Percentiles rank a stretch among this genome's conserved stretches.
phyloP scores from a whole-genome alignment of 352 stramenopile genomes.

The Globisporangium middletonii region DNA sequence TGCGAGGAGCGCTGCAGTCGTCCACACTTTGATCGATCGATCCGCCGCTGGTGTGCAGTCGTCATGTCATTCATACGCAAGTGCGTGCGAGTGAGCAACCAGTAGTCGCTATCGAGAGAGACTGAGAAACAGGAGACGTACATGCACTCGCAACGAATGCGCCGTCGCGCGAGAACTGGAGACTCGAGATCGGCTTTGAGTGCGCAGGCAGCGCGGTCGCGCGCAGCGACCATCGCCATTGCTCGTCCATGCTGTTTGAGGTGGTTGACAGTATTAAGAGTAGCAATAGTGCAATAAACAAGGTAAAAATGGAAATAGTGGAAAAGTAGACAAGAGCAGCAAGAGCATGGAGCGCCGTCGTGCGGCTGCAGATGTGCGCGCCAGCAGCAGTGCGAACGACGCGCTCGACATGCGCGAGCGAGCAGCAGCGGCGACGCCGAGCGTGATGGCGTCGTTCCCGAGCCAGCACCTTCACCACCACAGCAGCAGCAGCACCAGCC shows the following conservation, averaged over 20 bases:
- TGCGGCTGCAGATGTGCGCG: too few species aligned
- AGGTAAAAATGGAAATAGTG: too few species aligned
- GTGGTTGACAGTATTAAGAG: too few species aligned
- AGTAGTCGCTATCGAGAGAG: neutral
- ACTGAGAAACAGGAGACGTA: slow-evolving; percentile 15
- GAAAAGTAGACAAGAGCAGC: too few species aligned
- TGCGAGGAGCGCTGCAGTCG: slow-evolving; percentile 20
- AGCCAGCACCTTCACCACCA: too few species aligned
- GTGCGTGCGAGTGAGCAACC: neutral
- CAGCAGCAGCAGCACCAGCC: too few species aligned
- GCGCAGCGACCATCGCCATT: slow-evolving; percentile 4
- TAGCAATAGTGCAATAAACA: too few species aligned
- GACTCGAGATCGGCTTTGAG: slow-evolving; percentile 65
- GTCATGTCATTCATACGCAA: slow-evolving; percentile 4
- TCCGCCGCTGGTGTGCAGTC: slow-evolving; percentile 45
- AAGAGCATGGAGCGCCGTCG: too few species aligned
- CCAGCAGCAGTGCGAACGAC: too few species aligned
- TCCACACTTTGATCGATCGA: slow-evolving; percentile 74
- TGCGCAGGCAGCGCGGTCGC: slow-evolving; percentile 28
- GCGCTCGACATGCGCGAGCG: too few species aligned
- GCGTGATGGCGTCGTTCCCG: too few species aligned
- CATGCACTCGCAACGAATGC: slow-evolving; percentile 59
- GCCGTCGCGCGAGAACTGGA: slow-evolving; percentile 59
- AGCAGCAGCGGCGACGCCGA: too few species aligned
- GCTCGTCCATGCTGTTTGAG: neutral